Evolutionary conservation across 2,329 filamentous ascomycete species (phyloP).

Genomic region (Epichloe typhina): DNA sequence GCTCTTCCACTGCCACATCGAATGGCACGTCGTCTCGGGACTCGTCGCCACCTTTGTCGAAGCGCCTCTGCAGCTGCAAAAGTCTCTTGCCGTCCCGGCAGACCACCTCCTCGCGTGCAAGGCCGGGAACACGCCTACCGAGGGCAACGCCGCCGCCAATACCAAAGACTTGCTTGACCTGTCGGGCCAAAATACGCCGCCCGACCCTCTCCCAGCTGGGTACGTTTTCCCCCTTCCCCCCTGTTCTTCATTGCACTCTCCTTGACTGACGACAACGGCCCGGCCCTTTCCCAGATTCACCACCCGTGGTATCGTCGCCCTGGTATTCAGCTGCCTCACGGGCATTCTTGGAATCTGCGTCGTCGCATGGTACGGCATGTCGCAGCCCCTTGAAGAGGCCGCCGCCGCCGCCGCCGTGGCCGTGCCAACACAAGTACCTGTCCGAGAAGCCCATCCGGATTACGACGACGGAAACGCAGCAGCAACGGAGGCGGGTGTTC

Average conservation of each 20-base stretch:
- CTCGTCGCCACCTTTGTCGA: slow-evolving; percentile 52
- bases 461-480: neutral
- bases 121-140: slow-evolving; percentile 32
- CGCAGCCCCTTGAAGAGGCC: slow-evolving; percentile 8
- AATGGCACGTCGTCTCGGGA: slow-evolving; percentile 62
- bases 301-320: slow-evolving; percentile 54
- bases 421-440: no score
- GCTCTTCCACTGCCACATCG: slow-evolving; percentile 71
- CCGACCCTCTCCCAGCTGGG: slow-evolving; percentile 48
- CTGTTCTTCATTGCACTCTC: neutral
- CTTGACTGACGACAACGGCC: no score
- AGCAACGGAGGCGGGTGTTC: neutral
- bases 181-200: slow-evolving; percentile 42
- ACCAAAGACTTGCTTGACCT: slow-evolving; percentile 50
- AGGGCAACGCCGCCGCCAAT: slow-evolving; percentile 67
- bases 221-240: slow-evolving; percentile 14
- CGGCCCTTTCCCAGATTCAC: slow-evolving; percentile 51
- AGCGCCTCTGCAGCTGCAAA: slow-evolving; percentile 48
- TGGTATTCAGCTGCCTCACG: slow-evolving; percentile 57
- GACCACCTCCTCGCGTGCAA: slow-evolving; percentile 46
- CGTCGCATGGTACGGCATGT: slow-evolving; percentile 50
- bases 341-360: slow-evolving; percentile 56
- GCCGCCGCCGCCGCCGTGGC: slow-evolving; percentile 2
- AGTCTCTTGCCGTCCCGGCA: slow-evolving; percentile 43
- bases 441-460: slow-evolving; percentile 2